phyloP scores from a whole-genome alignment of 495 filamentous ascomycete species.

The Annulohypoxylon moriforme region DNA sequence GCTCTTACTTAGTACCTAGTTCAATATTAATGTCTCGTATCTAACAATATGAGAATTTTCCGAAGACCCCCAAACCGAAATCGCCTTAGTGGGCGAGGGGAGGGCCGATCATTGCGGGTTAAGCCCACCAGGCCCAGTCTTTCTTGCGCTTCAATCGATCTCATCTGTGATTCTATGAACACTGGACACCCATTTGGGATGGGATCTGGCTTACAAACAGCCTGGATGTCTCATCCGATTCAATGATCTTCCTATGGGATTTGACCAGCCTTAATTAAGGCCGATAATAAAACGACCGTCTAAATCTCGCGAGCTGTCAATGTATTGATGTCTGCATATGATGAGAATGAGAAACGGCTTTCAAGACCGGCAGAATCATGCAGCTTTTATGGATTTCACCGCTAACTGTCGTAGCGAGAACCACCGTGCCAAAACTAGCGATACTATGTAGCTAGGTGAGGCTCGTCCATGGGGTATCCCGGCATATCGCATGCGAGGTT shows the following conservation, averaged over 20 bases:
- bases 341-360: not conserved
- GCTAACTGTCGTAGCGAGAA: not conserved
- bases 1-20: not conserved
- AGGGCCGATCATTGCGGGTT: conserved; percentile 23
- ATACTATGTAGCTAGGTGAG: not conserved
- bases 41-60: conserved; percentile 3
- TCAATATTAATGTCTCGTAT: conserved; percentile 29
- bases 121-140: conserved; percentile 19
- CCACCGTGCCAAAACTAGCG: conserved; percentile 2
- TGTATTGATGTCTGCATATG: not conserved
- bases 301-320: not conserved
- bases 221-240: conserved; percentile 21
- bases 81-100: not conserved
- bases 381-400: conserved; percentile 6
- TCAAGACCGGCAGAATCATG: not conserved
- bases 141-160: conserved; percentile 23
- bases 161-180: conserved; percentile 31
- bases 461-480: conserved; percentile 24
- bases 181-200: conserved; percentile 13
- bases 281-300: not conserved
- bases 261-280: not conserved
- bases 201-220: conserved; percentile 21
- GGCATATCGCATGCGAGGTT: conserved; percentile 24
- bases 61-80: not conserved
- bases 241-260: conserved; percentile 14